Evolutionary conservation across 805 yeast species (phyloP), one percentile per base, ranked within the genome.

Genomic region (Lipomyces oligophaga): DNA sequence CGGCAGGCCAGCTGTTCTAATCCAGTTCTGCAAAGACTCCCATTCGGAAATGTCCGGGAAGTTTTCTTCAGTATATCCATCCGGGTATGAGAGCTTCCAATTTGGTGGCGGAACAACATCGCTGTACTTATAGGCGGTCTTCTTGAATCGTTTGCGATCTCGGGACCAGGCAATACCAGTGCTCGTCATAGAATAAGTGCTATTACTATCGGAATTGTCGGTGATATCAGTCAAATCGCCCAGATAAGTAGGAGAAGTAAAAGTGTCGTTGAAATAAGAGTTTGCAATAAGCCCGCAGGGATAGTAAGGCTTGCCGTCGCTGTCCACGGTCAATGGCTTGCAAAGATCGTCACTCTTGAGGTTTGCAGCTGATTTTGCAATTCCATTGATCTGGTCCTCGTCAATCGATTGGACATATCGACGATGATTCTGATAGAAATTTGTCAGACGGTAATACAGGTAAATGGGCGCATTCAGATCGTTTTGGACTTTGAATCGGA

Each of bases 221-320:
- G 57, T 55, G 41, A 41, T 19, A 16, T 61, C 53, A 47, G 58
- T 54, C 24, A 41, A 7, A 5, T 30, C 18, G 19, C 55, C 57
- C 19, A 45, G 65, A 65, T 37, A 47, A 24, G 71, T 66, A 3
- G 81, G 83, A 15, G 72, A 67, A 5, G 77, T 69, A 61, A 85
- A 81, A 2, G 96, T 79, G 41, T 52, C 98, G 66, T 90, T 90
- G 73, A 93, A 90, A 65, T 77, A 67, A 0, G 97, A 86, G 67
- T 90, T 90, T 42, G 97, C 95, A 55, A 90, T 87, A 41, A 90
- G 74, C 0, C 98, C 98, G 69, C 97, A 93, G 15, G 98, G 98
- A 64, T 90, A 90, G 52, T 80, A 75, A 26, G 85, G 79, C 58
- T 72, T 73, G 25, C 85, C 83, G 19, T 75, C 74, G 4, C 63